A percentile compares a stretch with the other conserved stretches of the same genome.
Conservation (phyloP, 345 rosid species). For the Hibiscus trionum region DNA sequence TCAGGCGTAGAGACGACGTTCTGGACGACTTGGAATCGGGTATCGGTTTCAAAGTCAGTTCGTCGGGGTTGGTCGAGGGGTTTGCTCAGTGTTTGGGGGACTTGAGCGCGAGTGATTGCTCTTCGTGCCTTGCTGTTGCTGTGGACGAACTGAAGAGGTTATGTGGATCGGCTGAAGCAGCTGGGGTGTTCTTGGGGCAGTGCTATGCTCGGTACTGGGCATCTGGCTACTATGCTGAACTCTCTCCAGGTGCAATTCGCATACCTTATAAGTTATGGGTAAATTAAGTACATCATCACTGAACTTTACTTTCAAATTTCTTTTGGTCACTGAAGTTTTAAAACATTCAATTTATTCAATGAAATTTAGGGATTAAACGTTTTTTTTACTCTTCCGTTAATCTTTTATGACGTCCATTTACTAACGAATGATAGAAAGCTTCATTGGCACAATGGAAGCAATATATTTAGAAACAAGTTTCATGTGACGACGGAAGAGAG, state of each 20-base stretch:
- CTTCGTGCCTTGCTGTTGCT: constrained; percentile 54
- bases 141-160: constrained; percentile 51
- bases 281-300: too few relatives aligned
- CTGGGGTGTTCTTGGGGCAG: constrained; percentile 69
- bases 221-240: constrained; percentile 57
- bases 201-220: constrained; percentile 89
- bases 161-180: constrained; percentile 78
- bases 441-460: too few relatives aligned
- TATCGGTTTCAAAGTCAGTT: constrained; percentile 59
- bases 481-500: rapidly evolving
- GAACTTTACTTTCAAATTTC: too few relatives aligned
- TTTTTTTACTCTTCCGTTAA: too few relatives aligned
- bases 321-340: too few relatives aligned
- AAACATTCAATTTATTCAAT: too few relatives aligned
- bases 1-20: constrained; percentile 66
- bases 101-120: constrained; percentile 50
- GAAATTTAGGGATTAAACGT: too few relatives aligned
- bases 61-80: constrained; percentile 73
- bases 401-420: too few relatives aligned
- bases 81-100: constrained; percentile 86
- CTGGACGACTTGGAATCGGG: constrained; percentile 55
- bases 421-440: too few relatives aligned
- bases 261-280: background rate
- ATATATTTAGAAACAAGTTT: too few relatives aligned
- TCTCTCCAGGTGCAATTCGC: constrained; percentile 38